Evolutionary conservation across 2,329 filamentous ascomycete species (phyloP).

Genomic region (Alternaria novae-zelandiae): DNA sequence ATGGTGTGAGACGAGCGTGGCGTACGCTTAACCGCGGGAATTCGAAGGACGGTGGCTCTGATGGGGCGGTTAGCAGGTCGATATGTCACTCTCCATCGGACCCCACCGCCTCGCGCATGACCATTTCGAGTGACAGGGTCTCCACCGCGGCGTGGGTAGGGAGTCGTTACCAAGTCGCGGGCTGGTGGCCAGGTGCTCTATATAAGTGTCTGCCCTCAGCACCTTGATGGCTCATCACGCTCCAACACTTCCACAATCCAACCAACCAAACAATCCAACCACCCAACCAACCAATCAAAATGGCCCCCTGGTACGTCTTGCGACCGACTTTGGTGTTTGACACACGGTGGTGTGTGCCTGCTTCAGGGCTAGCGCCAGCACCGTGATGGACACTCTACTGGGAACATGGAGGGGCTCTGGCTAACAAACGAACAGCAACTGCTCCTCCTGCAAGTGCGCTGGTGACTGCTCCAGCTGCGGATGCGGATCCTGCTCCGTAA

Average conservation of each 20-base stretch:
- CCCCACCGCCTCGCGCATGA: conserved; percentile 11
- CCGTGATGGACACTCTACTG: conserved; percentile 25
- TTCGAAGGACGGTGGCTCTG: background rate
- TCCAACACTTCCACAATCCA: conserved; percentile 5
- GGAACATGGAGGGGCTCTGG: conserved; percentile 1
- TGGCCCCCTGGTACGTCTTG: conserved; percentile 34
- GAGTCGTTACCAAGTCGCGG: background rate
- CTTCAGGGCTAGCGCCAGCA: conserved; percentile 16
- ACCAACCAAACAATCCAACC: conserved; percentile 9
- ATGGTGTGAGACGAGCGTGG: background rate
- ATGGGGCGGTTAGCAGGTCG: background rate
- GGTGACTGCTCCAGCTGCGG: conserved; percentile 42
- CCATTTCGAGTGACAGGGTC: background rate
- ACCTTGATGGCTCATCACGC: conserved; percentile 32
- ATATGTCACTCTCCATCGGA: conserved; percentile 11
- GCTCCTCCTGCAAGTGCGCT: conserved; percentile 38
- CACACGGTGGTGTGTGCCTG: background rate
- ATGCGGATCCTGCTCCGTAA: conserved; percentile 38
- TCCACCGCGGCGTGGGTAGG: conserved; percentile 1
- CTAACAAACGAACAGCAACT: conserved; percentile 23
- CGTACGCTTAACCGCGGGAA: background rate
- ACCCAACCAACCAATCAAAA: conserved; percentile 13
- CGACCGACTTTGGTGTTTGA: background rate
- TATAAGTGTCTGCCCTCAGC: conserved; percentile 23
- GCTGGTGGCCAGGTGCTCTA: conserved; percentile 9